A percentile compares a stretch with the other conserved stretches of the same genome.
Conservation (phyloP, 2,329 filamentous ascomycete species). For the Berkeleyomyces rouxiae region DNA sequence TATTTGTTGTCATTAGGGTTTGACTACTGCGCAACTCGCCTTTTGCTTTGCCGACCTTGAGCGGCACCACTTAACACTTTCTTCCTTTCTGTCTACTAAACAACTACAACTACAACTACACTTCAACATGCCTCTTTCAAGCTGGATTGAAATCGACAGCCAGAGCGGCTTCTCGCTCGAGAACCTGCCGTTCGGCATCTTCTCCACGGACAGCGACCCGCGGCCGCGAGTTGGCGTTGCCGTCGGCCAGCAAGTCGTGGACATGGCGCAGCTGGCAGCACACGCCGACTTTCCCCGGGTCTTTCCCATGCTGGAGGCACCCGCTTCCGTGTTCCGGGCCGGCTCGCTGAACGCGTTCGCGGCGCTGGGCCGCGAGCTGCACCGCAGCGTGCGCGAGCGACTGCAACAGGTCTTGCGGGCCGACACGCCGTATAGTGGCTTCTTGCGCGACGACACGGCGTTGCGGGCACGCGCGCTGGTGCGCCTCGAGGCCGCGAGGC, state of each 20-base stretch:
- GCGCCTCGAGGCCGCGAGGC: background rate
- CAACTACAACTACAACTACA: background rate
- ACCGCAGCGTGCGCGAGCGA: conserved; percentile 47
- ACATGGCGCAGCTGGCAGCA: conserved; percentile 27
- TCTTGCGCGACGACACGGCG: conserved; percentile 5
- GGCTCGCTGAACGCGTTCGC: conserved; percentile 54
- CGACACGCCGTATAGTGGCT: conserved; percentile 23
- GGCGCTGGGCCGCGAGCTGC: conserved; percentile 45
- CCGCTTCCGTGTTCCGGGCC: conserved; percentile 19
- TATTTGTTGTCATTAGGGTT: background rate
- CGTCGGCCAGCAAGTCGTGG: conserved; percentile 49
- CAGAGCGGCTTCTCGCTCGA: conserved; percentile 43
- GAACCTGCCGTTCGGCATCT: conserved; percentile 63
- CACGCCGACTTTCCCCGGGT: conserved; percentile 13
- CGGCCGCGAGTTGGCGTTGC: conserved; percentile 47
- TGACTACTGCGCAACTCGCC: background rate
- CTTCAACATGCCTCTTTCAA: background rate
- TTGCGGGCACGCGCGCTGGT: background rate
- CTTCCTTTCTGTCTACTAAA: background rate
- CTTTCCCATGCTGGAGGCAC: conserved; percentile 4
- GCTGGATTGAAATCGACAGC: conserved; percentile 18
- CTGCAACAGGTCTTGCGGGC: conserved; percentile 42
- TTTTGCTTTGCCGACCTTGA: background rate
- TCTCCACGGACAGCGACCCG: conserved; percentile 37
- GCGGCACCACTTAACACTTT: background rate